phyloP scores from a whole-genome alignment of 257 asterid species.

The Cynanchum wilfordii region DNA sequence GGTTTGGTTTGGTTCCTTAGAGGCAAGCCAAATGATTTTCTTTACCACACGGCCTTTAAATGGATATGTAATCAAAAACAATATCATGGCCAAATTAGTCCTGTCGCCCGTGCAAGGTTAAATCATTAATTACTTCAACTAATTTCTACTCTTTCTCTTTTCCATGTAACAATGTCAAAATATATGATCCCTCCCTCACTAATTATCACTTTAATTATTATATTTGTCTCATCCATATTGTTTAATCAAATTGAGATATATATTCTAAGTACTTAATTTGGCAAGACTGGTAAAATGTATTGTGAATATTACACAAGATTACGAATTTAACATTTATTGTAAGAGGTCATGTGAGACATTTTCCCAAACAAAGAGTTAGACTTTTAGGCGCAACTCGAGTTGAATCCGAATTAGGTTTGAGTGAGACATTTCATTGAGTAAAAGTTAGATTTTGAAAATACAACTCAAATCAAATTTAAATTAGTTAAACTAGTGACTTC shows the following conservation, averaged over 20 bases:
- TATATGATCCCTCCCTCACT: not conserved
- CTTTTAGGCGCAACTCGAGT: no score
- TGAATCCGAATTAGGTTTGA: no score
- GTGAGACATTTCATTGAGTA: rapidly evolving
- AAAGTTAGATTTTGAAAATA: no score
- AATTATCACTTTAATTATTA: not conserved
- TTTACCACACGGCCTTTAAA: constrained; percentile 3
- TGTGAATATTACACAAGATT: no score
- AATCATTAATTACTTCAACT: constrained; percentile 1
- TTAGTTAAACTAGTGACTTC: no score
- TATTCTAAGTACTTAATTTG: no score
- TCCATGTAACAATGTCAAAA: not conserved
- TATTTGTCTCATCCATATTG: not conserved
- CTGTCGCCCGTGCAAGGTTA: constrained; percentile 10
- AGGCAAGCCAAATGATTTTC: constrained; percentile 9
- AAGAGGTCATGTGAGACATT: no score
- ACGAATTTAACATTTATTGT: no score
- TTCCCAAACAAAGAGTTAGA: no score
- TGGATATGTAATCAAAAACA: constrained; percentile 10
- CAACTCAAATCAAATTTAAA: no score
- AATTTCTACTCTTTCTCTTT: not conserved
- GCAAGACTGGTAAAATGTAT: no score
- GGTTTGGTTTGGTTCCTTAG: constrained; percentile 6
- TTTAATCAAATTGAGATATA: no score
- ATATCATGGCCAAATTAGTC: not conserved